Evolutionary conservation across 192 early-diverging fungal species (phyloP).

Genomic region (Backusella psychrophila): DNA sequence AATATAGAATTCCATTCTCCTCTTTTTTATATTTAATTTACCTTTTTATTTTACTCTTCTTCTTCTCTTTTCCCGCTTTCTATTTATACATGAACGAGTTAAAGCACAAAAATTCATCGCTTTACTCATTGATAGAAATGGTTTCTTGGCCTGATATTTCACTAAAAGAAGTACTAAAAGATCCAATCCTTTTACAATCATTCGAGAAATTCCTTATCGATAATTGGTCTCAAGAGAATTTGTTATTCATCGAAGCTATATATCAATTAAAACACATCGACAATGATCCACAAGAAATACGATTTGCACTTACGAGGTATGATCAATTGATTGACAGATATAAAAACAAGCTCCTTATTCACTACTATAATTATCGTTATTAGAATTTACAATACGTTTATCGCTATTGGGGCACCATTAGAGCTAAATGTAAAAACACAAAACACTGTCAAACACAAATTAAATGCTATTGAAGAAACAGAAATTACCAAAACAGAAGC

Average conservation of each 20-base stretch:
- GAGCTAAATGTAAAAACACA: constrained; percentile 27
- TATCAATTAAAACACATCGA: constrained; percentile 23
- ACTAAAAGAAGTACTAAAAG: constrained; percentile 8
- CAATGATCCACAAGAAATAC: constrained; percentile 1
- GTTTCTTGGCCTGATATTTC: not conserved
- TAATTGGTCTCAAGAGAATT: constrained; percentile 29
- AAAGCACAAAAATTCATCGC: not conserved
- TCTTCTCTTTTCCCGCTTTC: not conserved
- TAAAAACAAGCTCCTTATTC: not conserved
- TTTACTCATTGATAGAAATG: constrained; percentile 1
- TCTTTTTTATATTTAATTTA: not conserved
- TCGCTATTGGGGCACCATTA: constrained; percentile 19
- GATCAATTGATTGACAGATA: not conserved
- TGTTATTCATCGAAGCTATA: constrained; percentile 36
- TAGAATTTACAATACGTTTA: constrained; percentile 37
- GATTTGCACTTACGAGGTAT: constrained; percentile 20
- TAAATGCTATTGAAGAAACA: not conserved
- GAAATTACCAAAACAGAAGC: constrained; percentile 1
- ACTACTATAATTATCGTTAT: not conserved
- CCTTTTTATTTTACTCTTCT: not conserved
- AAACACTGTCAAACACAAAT: not conserved
- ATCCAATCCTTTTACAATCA: constrained; percentile 7
- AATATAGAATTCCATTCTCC: not conserved
- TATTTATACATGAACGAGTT: not conserved
- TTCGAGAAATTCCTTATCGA: constrained; percentile 17